These are phyloP conservation scores for Pleurotus pulmonarius DNA, from an alignment of 768 basidiomycete species.

Conservation along the genomic window DNA sequence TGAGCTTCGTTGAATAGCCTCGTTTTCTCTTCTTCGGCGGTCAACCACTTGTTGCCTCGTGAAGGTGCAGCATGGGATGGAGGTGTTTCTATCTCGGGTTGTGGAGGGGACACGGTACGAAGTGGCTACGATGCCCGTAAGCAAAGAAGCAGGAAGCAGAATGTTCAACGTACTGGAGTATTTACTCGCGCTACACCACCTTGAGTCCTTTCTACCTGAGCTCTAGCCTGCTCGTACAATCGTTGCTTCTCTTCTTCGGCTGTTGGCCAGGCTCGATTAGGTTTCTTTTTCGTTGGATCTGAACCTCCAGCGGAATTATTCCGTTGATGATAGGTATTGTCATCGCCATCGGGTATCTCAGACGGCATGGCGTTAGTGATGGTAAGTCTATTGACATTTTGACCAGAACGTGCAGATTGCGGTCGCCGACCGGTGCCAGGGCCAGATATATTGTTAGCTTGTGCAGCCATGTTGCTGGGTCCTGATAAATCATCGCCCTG, in stretches of 20 bases:
- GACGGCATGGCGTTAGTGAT: slow-evolving; percentile 33
- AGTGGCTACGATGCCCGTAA: not conserved
- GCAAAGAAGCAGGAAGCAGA: not conserved
- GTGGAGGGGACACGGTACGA: slow-evolving; percentile 23
- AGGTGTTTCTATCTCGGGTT: slow-evolving; percentile 13
- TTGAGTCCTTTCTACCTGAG: slow-evolving; percentile 55
- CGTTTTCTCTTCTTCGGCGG: slow-evolving; percentile 76
- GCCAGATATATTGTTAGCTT: slow-evolving; percentile 6
- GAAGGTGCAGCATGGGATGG: slow-evolving; percentile 14
- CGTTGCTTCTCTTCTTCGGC: slow-evolving; percentile 64
- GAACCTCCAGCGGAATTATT: slow-evolving; percentile 3
- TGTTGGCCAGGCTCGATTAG: slow-evolving; percentile 40
- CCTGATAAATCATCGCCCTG: not conserved
- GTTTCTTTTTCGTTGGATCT: slow-evolving; percentile 10
- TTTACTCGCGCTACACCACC: slow-evolving; percentile 25
- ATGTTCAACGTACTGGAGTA: slow-evolving; percentile 28
- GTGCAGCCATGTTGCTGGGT: not conserved
- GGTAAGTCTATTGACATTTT: slow-evolving; percentile 29
- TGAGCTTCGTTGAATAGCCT: slow-evolving; percentile 68
- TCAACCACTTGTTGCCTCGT: slow-evolving; percentile 42
- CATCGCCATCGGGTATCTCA: slow-evolving; percentile 24
- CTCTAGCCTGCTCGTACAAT: slow-evolving; percentile 61
- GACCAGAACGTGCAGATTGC: slow-evolving; percentile 20
- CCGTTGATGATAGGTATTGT: slow-evolving; percentile 20
- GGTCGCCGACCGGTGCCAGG: slow-evolving; percentile 17